A percentile compares a stretch with the other conserved stretches of the same genome.
Conservation (phyloP, 352 stramenopile species). For the Blastocystis sp. region DNA sequence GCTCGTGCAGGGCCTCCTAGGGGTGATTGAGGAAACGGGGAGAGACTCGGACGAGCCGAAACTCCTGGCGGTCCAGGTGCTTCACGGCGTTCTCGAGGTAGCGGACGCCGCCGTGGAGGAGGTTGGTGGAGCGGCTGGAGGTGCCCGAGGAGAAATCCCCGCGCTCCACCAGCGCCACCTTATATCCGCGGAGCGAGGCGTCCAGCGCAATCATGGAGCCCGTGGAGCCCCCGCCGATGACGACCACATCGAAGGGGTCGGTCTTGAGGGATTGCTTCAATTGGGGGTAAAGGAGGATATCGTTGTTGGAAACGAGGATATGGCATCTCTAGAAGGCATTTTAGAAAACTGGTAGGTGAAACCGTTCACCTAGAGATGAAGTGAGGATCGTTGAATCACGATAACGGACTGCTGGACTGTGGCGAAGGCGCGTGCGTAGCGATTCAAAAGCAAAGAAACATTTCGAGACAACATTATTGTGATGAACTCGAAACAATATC, state of each 20-base stretch:
- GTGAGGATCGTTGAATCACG: not conserved
- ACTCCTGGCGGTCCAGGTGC: conserved; percentile 82
- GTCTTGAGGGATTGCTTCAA: conserved; percentile 79
- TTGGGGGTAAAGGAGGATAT: conserved; percentile 30
- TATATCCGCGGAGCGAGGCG: conserved; percentile 84
- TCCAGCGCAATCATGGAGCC: conserved; percentile 82
- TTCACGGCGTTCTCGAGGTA: conserved; percentile 90
- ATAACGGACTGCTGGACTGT: not conserved
- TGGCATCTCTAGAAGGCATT: not conserved
- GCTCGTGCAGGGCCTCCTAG: conserved; percentile 86
- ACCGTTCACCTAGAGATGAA: conserved; percentile 12
- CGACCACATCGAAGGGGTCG: conserved; percentile 86
- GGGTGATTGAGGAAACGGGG: conserved; percentile 17
- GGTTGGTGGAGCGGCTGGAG: conserved; percentile 86
- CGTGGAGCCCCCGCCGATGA: conserved; percentile 86
- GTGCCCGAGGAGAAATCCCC: conserved; percentile 87
- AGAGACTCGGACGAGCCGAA: conserved; percentile 79
- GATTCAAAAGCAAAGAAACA: too few relatives aligned
- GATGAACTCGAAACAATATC: not conserved
- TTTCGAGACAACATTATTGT: conserved; percentile 16
- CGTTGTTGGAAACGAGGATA: conserved; percentile 5
- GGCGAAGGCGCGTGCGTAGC: not conserved
- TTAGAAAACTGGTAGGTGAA: conserved; percentile 33
- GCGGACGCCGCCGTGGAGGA: conserved; percentile 89
- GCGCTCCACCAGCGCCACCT: conserved; percentile 85